A percentile compares a stretch with the other conserved stretches of the same genome.
phyloP scores from a whole-genome alignment of 2,329 filamentous ascomycete genomes.

The Rhinocladiella similis region DNA sequence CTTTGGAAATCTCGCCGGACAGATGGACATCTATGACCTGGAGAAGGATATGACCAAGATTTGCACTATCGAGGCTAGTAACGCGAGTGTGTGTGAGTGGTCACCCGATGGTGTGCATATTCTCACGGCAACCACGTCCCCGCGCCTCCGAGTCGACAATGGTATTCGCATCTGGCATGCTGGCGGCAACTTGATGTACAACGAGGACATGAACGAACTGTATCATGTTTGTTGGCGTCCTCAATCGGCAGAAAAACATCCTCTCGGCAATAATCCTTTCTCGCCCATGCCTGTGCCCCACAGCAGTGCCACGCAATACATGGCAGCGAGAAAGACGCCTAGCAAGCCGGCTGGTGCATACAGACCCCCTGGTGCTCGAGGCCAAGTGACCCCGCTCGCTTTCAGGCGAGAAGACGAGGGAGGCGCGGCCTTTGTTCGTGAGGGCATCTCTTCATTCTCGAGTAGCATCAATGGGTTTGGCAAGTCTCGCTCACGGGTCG shows the following conservation, averaged over 20 bases:
- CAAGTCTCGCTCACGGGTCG: conserved; percentile 68
- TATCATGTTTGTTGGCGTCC: conserved; percentile 91
- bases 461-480: conserved; percentile 75
- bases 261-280: conserved; percentile 67
- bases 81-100: conserved; percentile 96
- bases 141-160: conserved; percentile 92
- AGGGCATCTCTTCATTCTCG: conserved; percentile 69
- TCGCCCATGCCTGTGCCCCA: conserved; percentile 75
- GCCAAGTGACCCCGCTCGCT: conserved; percentile 81
- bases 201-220: conserved; percentile 89
- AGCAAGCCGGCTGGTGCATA: conserved; percentile 98
- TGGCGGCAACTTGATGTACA: conserved; percentile 85
- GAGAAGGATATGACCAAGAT: conserved; percentile 93
- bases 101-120: conserved; percentile 94
- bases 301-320: conserved; percentile 75
- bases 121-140: conserved; percentile 95
- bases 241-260: conserved; percentile 61
- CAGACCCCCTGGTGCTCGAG: conserved; percentile 88
- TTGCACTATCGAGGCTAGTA: conserved; percentile 90
- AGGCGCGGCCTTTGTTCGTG: conserved; percentile 81
- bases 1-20: conserved; percentile 94
- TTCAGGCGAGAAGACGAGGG: conserved; percentile 99
- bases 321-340: conserved; percentile 86
- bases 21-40: conserved; percentile 96
- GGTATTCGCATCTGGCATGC: conserved; percentile 95